These are phyloP conservation scores for Beauveria caledonica DNA, from an alignment of 2,329 filamentous ascomycete genomes.

Conservation along the genomic window DNA sequence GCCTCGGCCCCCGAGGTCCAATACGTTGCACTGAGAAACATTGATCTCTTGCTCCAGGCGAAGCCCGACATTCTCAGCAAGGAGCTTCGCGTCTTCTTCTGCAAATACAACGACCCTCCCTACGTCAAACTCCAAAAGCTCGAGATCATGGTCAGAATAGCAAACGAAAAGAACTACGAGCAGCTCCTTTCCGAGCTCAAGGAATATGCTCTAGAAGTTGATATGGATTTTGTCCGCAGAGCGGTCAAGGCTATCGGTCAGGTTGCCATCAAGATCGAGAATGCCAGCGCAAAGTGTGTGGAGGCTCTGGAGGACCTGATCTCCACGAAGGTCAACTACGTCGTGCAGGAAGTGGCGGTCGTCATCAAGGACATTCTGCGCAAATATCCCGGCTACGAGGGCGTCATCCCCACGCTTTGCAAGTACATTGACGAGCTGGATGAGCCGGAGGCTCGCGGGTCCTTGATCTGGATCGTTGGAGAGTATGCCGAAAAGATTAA, in stretches of 20 bases:
- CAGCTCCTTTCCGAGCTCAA: slow-evolving; percentile 90
- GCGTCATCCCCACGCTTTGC: slow-evolving; percentile 93
- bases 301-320: slow-evolving; percentile 90
- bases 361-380: slow-evolving; percentile 98
- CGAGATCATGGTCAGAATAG: slow-evolving; percentile 98
- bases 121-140: slow-evolving; percentile 97
- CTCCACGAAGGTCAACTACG: slow-evolving; percentile 96
- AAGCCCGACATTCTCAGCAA: slow-evolving; percentile 96
- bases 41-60: slow-evolving; percentile 89
- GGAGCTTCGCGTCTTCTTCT: slow-evolving; percentile 96
- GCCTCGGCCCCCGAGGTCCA: slow-evolving; percentile 95
- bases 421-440: slow-evolving; percentile 95
- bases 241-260: slow-evolving; percentile 95
- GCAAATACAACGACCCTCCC: slow-evolving; percentile 98
- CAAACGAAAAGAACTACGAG: slow-evolving; percentile 93
- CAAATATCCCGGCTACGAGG: slow-evolving; percentile 96
- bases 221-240: slow-evolving; percentile 96
- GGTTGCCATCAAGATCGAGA: slow-evolving; percentile 97
- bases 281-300: slow-evolving; percentile 89
- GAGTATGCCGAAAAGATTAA: slow-evolving; percentile 99
- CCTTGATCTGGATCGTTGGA: slow-evolving; percentile 97
- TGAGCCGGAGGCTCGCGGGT: slow-evolving; percentile 81
- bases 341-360: slow-evolving; percentile 96
- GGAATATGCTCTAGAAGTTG: slow-evolving; percentile 95
- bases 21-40: slow-evolving; percentile 93